Percentiles rank a stretch among this genome's conserved stretches.
These are phyloP conservation scores for Quercus phellos DNA, from an alignment of 331 rosid species.

Conservation along the genomic window DNA sequence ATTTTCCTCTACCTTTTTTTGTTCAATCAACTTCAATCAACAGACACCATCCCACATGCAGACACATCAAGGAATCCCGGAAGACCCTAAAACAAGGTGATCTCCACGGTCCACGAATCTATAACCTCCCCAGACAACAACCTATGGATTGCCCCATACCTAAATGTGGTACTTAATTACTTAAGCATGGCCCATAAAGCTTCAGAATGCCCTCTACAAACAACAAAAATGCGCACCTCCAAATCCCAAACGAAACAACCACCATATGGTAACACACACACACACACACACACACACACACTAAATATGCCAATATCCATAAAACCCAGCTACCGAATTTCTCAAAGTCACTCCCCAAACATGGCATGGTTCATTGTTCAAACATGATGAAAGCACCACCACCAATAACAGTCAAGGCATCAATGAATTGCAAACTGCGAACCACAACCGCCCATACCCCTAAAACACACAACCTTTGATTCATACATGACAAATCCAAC, in stretches of 20 bases:
- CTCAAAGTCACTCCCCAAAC: not conserved
- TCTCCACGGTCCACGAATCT: not conserved
- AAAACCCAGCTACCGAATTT: not conserved
- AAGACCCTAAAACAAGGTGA: not conserved
- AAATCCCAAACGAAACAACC: not conserved
- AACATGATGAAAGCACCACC: not conserved
- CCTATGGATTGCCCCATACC: not conserved
- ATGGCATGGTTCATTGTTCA: not conserved
- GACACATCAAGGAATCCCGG: not conserved
- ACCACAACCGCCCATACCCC: not conserved
- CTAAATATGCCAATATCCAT: not conserved
- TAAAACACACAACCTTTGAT: not conserved
- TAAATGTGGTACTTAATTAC: not conserved
- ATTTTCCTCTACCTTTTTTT: too few species aligned
- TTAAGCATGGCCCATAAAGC: not conserved
- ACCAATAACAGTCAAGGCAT: not conserved
- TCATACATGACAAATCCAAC: not conserved
- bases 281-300: not conserved
- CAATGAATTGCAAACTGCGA: not conserved
- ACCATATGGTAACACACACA: not conserved
- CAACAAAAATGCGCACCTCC: not conserved
- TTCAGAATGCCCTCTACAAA: not conserved
- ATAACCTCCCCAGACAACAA: not conserved
- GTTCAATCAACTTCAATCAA: too few species aligned
- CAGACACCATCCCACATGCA: not conserved